Base-by-base conservation (phyloP, 2,329 filamentous ascomycete species). In the Aciculosporium take region DNA sequence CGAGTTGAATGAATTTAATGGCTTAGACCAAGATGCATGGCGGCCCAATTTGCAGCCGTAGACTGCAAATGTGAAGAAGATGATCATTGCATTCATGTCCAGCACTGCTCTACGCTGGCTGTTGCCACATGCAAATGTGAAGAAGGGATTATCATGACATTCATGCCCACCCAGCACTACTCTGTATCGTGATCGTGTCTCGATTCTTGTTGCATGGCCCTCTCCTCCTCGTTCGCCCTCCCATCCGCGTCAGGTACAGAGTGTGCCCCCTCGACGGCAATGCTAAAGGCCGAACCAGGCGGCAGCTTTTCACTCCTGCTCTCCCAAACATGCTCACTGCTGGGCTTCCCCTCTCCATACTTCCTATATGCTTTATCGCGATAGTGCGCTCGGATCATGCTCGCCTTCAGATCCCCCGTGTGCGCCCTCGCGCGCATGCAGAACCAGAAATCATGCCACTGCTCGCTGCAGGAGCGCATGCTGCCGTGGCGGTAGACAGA, bases 391-490 rank as follows among this genome's bases (percentile, higher is more conserved):
- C 69, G 67, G 42, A 93, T 71, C 51, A 71, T 68, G 40, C 68
- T 71, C 45, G 73, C 76, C 52, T 76, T 76, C 49, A 76, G 65
- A 33, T 69, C 63, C 20, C 74, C 71, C 0, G 69, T 60, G 54
- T 77, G 77, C 2, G 72, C 71, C 53, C 81, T 79, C 29, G 79
- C 79, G 48, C 84, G 79, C 88, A 96, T 95, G 69, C 91, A 98
- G 65, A 95, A 89, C 84, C 88, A 94, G 63, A 94, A 96, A 61
- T 94, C 84, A 46, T 81, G 74, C 87, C 89, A 95, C 48, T 87
- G 79, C 50, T 93, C 82, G 46, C 70, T 76, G 69, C 91, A 98
- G 3, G 74, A 71, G 34, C 81, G 76, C 54, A 94, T 66, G 32
- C 69, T 66, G 46, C 91, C 91, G 56, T 86, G 81, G 30, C 91